Evolutionary conservation across 1,284 basidiomycete species (phyloP).

Genomic region (Omphalotus olearius): DNA sequence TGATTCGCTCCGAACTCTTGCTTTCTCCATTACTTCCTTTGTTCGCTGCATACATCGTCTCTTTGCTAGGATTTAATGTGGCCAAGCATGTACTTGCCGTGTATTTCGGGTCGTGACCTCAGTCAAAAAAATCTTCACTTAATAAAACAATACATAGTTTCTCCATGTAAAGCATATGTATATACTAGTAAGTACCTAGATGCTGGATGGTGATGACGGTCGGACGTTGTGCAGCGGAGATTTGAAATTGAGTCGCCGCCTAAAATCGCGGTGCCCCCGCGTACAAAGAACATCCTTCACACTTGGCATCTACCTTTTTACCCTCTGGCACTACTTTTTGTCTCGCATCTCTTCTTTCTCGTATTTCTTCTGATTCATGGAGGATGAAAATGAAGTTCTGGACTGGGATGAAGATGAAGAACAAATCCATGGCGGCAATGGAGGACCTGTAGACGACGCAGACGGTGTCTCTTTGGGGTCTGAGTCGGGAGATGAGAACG

Average conservation of each 20-base stretch:
- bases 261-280: background rate
- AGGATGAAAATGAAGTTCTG: conserved; percentile 51
- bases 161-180: background rate
- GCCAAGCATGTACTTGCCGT: conserved; percentile 70
- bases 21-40: conserved; percentile 83
- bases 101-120: conserved; percentile 66
- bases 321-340: background rate
- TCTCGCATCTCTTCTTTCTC: background rate
- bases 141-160: background rate
- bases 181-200: too few relatives aligned
- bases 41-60: conserved; percentile 80
- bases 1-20: conserved; percentile 82
- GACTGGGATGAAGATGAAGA: conserved; percentile 79
- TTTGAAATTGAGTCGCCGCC: background rate
- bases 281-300: too few relatives aligned
- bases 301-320: too few relatives aligned
- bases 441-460: conserved; percentile 41
- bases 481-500: conserved; percentile 66
- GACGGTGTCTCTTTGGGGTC: conserved; percentile 61
- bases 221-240: too few relatives aligned
- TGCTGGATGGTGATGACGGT: too few relatives aligned
- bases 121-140: conserved; percentile 15
- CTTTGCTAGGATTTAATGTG: conserved; percentile 87
- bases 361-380: background rate
- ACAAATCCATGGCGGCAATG: conserved; percentile 22